These are phyloP conservation scores for Candida verbasci DNA, from an alignment of 805 yeast genomes.

Conservation along the genomic window DNA sequence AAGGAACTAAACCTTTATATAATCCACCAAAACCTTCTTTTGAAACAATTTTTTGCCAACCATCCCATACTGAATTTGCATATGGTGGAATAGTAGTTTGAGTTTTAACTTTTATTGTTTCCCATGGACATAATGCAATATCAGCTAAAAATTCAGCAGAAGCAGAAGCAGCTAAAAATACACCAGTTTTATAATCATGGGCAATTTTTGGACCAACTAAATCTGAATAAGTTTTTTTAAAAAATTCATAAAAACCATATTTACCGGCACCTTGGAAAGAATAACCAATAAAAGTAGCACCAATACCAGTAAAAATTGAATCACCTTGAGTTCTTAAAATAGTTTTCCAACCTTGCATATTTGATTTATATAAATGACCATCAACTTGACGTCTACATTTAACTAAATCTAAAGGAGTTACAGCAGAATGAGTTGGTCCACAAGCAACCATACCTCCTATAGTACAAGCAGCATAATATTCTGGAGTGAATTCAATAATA, in stretches of 20 bases:
- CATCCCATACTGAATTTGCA: slow-evolving; percentile 60
- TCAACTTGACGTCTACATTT: slow-evolving; percentile 92
- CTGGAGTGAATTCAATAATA: slow-evolving; percentile 53
- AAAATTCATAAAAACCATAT: slow-evolving; percentile 90
- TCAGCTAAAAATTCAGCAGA: slow-evolving; percentile 94
- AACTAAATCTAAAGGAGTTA: slow-evolving; percentile 90
- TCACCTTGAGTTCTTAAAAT: slow-evolving; percentile 75
- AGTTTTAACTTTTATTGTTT: slow-evolving; percentile 89
- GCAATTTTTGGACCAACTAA: slow-evolving; percentile 61
- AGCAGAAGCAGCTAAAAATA: slow-evolving; percentile 83
- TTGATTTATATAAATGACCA: slow-evolving; percentile 65
- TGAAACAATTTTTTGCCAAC: slow-evolving; percentile 61
- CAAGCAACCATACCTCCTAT: slow-evolving; percentile 82
- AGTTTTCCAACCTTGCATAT: slow-evolving; percentile 74
- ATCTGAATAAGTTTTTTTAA: slow-evolving; percentile 74
- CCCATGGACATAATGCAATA: slow-evolving; percentile 85
- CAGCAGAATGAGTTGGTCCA: slow-evolving; percentile 94
- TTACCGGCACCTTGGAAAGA: slow-evolving; percentile 97
- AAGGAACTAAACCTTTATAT: slow-evolving; percentile 85
- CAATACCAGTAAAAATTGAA: slow-evolving; percentile 81
- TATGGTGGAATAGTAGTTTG: slow-evolving; percentile 92
- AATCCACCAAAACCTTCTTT: slow-evolving; percentile 69
- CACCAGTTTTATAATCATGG: slow-evolving; percentile 60
- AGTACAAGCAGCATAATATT: slow-evolving; percentile 71
- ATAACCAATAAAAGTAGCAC: slow-evolving; percentile 91